phyloP scores from a whole-genome alignment of 2,329 filamentous ascomycete species.

The Fusarium multiceps region DNA sequence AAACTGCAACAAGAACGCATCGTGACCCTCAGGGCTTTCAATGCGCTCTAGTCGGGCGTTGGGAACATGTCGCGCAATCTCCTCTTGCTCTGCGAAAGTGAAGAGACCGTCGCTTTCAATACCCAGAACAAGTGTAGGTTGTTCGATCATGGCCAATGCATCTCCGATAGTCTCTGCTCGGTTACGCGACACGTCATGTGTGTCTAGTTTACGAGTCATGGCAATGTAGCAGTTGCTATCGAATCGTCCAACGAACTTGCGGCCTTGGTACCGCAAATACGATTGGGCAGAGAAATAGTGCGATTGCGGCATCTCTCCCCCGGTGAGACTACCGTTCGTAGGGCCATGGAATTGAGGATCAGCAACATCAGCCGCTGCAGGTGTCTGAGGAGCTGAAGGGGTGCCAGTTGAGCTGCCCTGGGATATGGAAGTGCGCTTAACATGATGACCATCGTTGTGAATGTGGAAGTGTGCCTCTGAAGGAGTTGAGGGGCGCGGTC shows the following conservation, averaged over 20 bases:
- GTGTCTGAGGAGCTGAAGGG: conserved; percentile 46
- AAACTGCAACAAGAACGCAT: conserved; percentile 96
- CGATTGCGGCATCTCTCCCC: conserved; percentile 67
- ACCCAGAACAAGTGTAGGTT: conserved; percentile 90
- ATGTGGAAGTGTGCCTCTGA: conserved; percentile 81
- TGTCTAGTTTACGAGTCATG: conserved; percentile 97
- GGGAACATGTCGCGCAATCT: conserved; percentile 84
- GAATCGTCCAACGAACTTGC: conserved; percentile 96
- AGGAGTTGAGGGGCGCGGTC: conserved; percentile 68
- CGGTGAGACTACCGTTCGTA: conserved; percentile 61
- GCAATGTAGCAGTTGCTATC: conserved; percentile 99
- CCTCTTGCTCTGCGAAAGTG: conserved; percentile 95
- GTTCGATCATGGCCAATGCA: conserved; percentile 83
- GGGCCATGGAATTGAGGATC: conserved; percentile 79
- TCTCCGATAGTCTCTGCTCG: conserved; percentile 75
- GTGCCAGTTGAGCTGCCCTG: conserved; percentile 54
- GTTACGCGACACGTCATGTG: conserved; percentile 90
- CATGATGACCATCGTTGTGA: conserved; percentile 83
- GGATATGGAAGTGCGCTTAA: conserved; percentile 65
- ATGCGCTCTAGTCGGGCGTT: conserved; percentile 85
- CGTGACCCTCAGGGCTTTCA: conserved; percentile 93
- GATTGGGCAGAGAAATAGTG: conserved; percentile 99
- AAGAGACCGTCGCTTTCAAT: conserved; percentile 97
- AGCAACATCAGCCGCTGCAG: conserved; percentile 43
- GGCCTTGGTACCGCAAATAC: conserved; percentile 94